phyloP scores from a whole-genome alignment of 805 yeast species.

The Kluyveromyces dobzhanskii region DNA sequence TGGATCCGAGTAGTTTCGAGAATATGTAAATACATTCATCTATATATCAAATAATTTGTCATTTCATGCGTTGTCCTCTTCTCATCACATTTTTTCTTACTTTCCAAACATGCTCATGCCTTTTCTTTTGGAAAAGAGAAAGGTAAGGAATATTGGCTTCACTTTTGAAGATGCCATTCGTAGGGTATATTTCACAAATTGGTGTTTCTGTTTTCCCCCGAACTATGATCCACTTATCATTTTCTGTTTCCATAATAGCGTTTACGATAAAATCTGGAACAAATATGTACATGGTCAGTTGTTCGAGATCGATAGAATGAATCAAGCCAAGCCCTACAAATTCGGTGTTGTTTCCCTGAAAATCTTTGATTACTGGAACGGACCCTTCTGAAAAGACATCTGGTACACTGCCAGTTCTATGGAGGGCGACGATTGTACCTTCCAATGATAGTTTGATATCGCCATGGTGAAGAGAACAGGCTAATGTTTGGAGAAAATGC shows the following conservation, averaged over 20 bases:
- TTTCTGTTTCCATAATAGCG: slow-evolving; percentile 5
- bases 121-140: slow-evolving; percentile 29
- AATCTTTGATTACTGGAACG: slow-evolving; percentile 18
- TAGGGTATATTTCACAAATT: slow-evolving; percentile 40
- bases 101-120: slow-evolving; percentile 50
- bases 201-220: slow-evolving; percentile 67
- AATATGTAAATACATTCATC: neutral
- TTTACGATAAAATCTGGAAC: slow-evolving; percentile 33
- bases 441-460: slow-evolving; percentile 31
- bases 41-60: neutral
- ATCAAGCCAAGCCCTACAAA: slow-evolving; percentile 40
- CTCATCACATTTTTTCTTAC: slow-evolving; percentile 48
- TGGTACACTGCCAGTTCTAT: slow-evolving; percentile 11
- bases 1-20: neutral
- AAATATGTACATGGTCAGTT: slow-evolving; percentile 43
- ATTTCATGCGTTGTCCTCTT: slow-evolving; percentile 31
- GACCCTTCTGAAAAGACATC: slow-evolving; percentile 12
- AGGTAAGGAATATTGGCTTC: slow-evolving; percentile 38
- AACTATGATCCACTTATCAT: slow-evolving; percentile 35
- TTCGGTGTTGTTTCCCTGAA: neutral
- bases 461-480: slow-evolving; percentile 20
- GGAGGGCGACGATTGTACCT: slow-evolving; percentile 31
- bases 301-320: slow-evolving; percentile 49
- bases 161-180: slow-evolving; percentile 12
- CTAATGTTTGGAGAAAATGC: slow-evolving; percentile 28